These are phyloP conservation scores for Trebouxia sp. DNA, from an alignment of 139 green algal genomes.

Conservation along the genomic window DNA sequence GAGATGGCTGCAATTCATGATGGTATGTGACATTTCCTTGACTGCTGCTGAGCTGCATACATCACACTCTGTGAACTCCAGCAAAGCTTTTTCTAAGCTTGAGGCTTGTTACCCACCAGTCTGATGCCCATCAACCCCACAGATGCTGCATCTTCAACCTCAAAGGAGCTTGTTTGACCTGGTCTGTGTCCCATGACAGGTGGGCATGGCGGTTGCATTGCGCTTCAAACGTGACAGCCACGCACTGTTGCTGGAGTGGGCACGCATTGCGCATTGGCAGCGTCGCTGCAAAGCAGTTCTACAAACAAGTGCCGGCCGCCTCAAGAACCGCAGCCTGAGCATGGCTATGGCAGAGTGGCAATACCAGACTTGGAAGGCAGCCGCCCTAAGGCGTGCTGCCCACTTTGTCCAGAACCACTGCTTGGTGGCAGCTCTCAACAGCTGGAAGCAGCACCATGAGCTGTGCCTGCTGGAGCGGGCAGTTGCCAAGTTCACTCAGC, in stretches of 20 bases:
- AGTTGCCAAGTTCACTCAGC: neutral
- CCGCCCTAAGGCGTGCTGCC: neutral
- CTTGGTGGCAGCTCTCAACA: neutral
- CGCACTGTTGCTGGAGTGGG: constrained; percentile 27
- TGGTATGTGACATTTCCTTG: too few species aligned
- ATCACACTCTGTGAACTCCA: too few species aligned
- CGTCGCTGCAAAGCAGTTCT: constrained; percentile 25
- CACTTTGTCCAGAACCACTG: neutral
- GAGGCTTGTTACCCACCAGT: too few species aligned
- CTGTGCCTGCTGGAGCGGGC: neutral
- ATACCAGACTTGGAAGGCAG: constrained; percentile 26
- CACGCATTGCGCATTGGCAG: constrained; percentile 37
- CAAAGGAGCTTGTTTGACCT: too few species aligned
- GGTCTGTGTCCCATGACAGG: neutral
- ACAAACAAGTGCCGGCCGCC: neutral
- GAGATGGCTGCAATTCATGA: neutral
- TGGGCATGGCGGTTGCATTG: neutral
- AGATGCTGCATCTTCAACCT: too few species aligned
- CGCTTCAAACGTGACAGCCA: constrained; percentile 11
- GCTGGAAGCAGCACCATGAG: constrained; percentile 9
- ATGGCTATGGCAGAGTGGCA: constrained; percentile 22
- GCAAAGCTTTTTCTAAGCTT: too few species aligned
- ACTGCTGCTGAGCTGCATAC: too few species aligned
- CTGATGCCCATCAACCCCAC: too few species aligned
- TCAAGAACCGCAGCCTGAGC: constrained; percentile 13